Percentiles rank a stretch among this genome's conserved stretches.
phyloP scores from a whole-genome alignment of 1,284 basidiomycete species.

The Leccinum griseonigrum region DNA sequence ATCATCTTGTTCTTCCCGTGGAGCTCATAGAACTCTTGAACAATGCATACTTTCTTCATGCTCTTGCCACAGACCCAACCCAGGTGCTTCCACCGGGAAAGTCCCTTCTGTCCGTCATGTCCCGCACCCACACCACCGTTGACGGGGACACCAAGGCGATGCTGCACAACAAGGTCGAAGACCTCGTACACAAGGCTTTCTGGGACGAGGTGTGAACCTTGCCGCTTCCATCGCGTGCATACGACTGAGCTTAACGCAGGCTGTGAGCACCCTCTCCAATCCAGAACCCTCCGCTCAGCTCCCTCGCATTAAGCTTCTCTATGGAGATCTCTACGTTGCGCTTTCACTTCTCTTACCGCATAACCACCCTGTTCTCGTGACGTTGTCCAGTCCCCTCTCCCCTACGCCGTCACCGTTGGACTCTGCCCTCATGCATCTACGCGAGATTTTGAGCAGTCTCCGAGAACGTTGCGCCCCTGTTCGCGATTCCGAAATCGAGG shows the following conservation, averaged over 20 bases:
- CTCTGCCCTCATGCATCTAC: conserved; percentile 49
- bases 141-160: conserved; percentile 28
- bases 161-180: conserved; percentile 51
- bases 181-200: conserved; percentile 59
- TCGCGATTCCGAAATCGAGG: conserved; percentile 53
- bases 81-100: conserved; percentile 65
- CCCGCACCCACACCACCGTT: conserved; percentile 35
- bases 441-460: conserved; percentile 48
- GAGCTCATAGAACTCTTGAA: conserved; percentile 55
- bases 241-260: conserved; percentile 36
- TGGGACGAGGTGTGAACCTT: conserved; percentile 61
- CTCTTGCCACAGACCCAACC: conserved; percentile 56
- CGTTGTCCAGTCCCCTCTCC: conserved; percentile 53
- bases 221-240: conserved; percentile 1
- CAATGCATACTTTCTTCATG: conserved; percentile 59
- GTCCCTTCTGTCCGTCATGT: conserved; percentile 61
- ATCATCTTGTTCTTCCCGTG: conserved; percentile 41
- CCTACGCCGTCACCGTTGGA: conserved; percentile 66
- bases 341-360: conserved; percentile 54
- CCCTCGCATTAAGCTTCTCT: conserved; percentile 50
- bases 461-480: conserved; percentile 62
- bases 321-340: conserved; percentile 49
- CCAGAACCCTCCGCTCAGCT: conserved; percentile 45
- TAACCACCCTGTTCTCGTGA: conserved; percentile 44
- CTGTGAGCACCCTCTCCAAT: conserved; percentile 41